phyloP scores from a whole-genome alignment of 192 early-diverging fungal species.

The Dispira simplex region DNA sequence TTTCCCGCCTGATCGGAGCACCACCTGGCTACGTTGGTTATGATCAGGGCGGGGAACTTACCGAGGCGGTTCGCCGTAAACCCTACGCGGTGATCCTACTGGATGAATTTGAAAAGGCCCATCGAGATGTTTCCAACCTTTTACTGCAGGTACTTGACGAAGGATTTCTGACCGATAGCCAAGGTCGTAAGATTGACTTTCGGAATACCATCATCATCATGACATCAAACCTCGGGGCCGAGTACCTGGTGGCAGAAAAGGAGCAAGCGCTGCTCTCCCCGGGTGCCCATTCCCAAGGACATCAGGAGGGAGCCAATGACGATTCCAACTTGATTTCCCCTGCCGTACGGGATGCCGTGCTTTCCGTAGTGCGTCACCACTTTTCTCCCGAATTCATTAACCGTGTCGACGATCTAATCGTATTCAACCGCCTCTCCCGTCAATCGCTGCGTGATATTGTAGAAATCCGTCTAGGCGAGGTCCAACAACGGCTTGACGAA shows the following conservation, averaged over 20 bases:
- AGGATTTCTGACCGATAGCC: constrained; percentile 60
- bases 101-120: constrained; percentile 76
- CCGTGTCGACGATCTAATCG: constrained; percentile 66
- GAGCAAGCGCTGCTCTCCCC: constrained; percentile 19
- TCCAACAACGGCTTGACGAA: constrained; percentile 40
- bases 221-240: constrained; percentile 64
- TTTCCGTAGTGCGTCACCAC: constrained; percentile 51
- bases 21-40: constrained; percentile 71
- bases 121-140: constrained; percentile 80
- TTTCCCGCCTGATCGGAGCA: constrained; percentile 57
- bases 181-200: constrained; percentile 63
- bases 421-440: constrained; percentile 56
- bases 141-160: constrained; percentile 86
- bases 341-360: constrained; percentile 39
- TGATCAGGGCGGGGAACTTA: constrained; percentile 61
- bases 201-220: constrained; percentile 71
- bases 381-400: constrained; percentile 70
- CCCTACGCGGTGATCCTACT: constrained; percentile 62
- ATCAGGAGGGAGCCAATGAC: no score
- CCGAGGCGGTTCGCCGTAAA: constrained; percentile 63
- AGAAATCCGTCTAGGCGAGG: constrained; percentile 48
- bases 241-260: constrained; percentile 35
- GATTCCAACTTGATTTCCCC: constrained; percentile 26
- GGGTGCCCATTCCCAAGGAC: constrained; percentile 16
- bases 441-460: constrained; percentile 57